Conservation (phyloP, 179 eudicot species). For the Sideroxylon spinosum region DNA sequence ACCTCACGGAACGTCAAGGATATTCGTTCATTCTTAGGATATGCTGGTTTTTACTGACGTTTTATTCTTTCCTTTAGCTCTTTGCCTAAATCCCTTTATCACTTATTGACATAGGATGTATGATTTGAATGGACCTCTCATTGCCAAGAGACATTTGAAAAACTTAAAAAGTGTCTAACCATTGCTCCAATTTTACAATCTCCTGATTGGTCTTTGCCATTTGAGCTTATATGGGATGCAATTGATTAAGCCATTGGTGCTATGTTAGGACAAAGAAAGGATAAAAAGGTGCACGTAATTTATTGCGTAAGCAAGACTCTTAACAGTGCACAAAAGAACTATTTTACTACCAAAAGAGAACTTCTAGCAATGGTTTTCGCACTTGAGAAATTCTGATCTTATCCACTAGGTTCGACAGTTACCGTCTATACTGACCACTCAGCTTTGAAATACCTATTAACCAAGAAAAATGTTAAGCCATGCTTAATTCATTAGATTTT, state of each 20-base stretch:
- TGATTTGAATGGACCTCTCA: background rate
- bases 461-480: no score
- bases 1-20: background rate
- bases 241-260: background rate
- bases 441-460: no score
- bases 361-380: background rate
- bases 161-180: background rate
- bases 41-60: background rate
- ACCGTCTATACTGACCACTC: background rate
- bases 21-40: background rate
- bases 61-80: no score
- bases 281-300: background rate
- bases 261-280: background rate
- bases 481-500: no score
- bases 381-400: background rate
- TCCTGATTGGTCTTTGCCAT: background rate
- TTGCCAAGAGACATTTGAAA: background rate
- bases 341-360: background rate
- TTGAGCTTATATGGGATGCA: background rate
- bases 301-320: background rate
- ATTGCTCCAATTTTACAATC: background rate
- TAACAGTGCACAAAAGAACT: no score
- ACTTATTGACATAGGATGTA: background rate
- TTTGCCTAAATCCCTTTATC: background rate
- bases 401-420: background rate